Conservation (phyloP, 352 stramenopile species). For the Phytophthora aleatoria region DNA sequence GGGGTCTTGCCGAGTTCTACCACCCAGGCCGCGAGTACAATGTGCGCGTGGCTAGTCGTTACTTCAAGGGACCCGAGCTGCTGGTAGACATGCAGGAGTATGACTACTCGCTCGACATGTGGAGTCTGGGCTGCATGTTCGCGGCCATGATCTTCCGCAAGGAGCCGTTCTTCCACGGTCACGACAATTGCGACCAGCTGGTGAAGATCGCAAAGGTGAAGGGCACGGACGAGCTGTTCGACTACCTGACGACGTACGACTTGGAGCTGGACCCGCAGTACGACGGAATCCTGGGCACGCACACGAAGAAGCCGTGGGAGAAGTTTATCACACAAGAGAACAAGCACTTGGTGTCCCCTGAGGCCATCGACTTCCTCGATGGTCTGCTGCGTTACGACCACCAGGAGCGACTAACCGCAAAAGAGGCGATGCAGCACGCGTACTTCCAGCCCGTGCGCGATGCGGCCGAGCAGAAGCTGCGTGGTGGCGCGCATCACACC, state of each 20-base stretch:
- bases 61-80: conserved; percentile 99
- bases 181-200: conserved; percentile 99
- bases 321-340: conserved; percentile 99
- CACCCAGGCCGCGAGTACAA: conserved; percentile 99
- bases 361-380: conserved; percentile 96
- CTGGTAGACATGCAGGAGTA: conserved; percentile 99
- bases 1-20: conserved; percentile 99
- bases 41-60: conserved; percentile 98
- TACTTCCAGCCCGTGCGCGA: conserved; percentile 97
- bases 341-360: conserved; percentile 95
- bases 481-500: conserved; percentile 49
- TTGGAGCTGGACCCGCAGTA: conserved; percentile 99
- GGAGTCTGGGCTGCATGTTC: conserved; percentile 98
- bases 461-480: conserved; percentile 73
- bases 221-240: conserved; percentile 98
- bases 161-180: conserved; percentile 99
- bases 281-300: conserved; percentile 96
- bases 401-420: conserved; percentile 97
- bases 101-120: conserved; percentile 99
- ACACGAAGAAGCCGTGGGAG: conserved; percentile 98
- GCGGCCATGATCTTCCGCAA: conserved; percentile 99
- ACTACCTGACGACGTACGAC: conserved; percentile 99
- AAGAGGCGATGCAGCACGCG: conserved; percentile 98
- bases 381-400: conserved; percentile 92
- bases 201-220: conserved; percentile 99